These are phyloP conservation scores for Claviceps sp. DNA, from an alignment of 2,329 filamentous ascomycete species.

Conservation along the genomic window DNA sequence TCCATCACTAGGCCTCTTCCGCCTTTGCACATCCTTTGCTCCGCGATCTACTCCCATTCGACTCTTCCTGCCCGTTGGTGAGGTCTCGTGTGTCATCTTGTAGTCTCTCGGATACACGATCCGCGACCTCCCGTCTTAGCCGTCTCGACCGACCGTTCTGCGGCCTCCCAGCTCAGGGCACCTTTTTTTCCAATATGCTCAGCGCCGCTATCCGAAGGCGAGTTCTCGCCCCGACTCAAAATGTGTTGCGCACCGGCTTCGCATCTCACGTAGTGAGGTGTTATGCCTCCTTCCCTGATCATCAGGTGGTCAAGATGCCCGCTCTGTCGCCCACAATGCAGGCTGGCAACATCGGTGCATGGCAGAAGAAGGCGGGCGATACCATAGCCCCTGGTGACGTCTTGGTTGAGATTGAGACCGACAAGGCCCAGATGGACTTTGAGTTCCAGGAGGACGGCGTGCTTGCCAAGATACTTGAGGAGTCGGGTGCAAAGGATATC, in stretches of 20 bases:
- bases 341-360: constrained; percentile 85
- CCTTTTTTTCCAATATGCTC: constrained; percentile 37
- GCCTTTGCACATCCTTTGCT: constrained; percentile 9
- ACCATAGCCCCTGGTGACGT: constrained; percentile 81
- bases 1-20: constrained; percentile 1
- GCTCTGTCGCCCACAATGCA: constrained; percentile 97
- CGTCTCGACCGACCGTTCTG: constrained; percentile 4
- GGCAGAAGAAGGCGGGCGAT: constrained; percentile 97
- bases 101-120: not conserved
- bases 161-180: constrained; percentile 12
- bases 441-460: constrained; percentile 98
- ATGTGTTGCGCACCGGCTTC: constrained; percentile 37
- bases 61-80: not conserved
- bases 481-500: constrained; percentile 87
- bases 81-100: not conserved
- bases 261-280: constrained; percentile 45
- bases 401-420: constrained; percentile 94
- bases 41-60: constrained; percentile 6
- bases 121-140: constrained; percentile 10
- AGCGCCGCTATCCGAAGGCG: constrained; percentile 51
- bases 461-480: constrained; percentile 85
- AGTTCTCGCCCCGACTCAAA: constrained; percentile 37
- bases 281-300: constrained; percentile 79
- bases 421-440: constrained; percentile 99
- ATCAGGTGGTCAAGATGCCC: constrained; percentile 95